These are phyloP conservation scores for Atkinsonella hypoxylon DNA, from an alignment of 2,329 filamentous ascomycete species.

Conservation along the genomic window DNA sequence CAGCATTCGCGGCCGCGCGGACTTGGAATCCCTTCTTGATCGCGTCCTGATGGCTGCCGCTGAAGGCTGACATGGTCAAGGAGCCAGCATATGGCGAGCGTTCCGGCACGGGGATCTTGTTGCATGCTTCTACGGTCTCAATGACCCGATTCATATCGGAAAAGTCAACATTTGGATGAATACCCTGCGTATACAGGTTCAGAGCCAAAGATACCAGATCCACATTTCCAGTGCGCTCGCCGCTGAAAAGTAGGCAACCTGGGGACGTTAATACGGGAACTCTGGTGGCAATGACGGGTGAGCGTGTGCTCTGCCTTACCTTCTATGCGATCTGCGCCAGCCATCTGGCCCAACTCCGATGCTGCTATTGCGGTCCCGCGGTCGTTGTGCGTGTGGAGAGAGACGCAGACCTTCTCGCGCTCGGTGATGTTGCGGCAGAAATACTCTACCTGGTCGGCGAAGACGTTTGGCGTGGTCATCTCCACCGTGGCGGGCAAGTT, in stretches of 20 bases:
- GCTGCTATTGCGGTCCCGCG: slow-evolving; percentile 56
- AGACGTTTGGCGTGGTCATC: slow-evolving; percentile 87
- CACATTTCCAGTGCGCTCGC: slow-evolving; percentile 90
- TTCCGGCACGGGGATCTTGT: slow-evolving; percentile 87
- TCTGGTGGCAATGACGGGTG: no score
- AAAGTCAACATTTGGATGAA: slow-evolving; percentile 78
- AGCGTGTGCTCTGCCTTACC: slow-evolving; percentile 28
- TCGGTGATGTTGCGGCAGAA: slow-evolving; percentile 81
- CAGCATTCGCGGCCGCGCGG: slow-evolving; percentile 48
- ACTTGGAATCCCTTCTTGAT: slow-evolving; percentile 83
- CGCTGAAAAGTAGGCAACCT: slow-evolving; percentile 49
- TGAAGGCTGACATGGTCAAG: slow-evolving; percentile 86
- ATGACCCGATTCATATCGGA: slow-evolving; percentile 80
- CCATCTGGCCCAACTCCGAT: slow-evolving; percentile 90
- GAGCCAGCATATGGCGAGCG: slow-evolving; percentile 84
- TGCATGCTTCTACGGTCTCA: slow-evolving; percentile 80
- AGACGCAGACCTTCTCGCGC: slow-evolving; percentile 77
- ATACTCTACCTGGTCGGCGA: slow-evolving; percentile 92
- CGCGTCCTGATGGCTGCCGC: slow-evolving; percentile 85
- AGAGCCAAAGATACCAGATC: slow-evolving; percentile 86
- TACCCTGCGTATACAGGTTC: slow-evolving; percentile 90
- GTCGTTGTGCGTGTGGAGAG: slow-evolving; percentile 90
- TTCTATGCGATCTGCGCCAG: slow-evolving; percentile 86
- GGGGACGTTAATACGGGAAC: no score
- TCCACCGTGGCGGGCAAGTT: slow-evolving; percentile 95